Base-by-base conservation (phyloP, 768 basidiomycete species). In the Boletus patriciae region DNA sequence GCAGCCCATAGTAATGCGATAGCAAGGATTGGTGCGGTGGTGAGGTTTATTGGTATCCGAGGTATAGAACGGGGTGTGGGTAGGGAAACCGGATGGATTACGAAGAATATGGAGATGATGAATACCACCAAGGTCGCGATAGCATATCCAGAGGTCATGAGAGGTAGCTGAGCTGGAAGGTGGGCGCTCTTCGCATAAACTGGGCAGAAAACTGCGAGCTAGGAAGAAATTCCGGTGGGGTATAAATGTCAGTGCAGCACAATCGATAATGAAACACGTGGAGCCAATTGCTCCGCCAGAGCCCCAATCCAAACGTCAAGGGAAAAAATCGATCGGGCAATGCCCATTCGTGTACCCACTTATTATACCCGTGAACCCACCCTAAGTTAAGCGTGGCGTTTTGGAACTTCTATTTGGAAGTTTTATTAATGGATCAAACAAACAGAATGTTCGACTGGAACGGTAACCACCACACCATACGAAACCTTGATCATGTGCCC, bases 1-100 rank as follows among this genome's bases (percentile, higher is more conserved):
- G 80, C 67, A 2, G 81, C 81, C 83, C 81, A 82, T n/a, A 83
- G 64, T 33, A 83, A 65, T 2, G 75, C 74, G 29, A 84, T 81
- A 13, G 79, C 76, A 45, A 79, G 62, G 33, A 83, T 80, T 2
- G 83, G 82, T 1, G 82, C 79, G 3, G 81, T 81, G 3, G 77
- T 80, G 37, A 84, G 76, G 63, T 82, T 76, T 43, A 84, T 66
- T 11, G 70, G 72, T 16, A 80, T 62, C 25, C 63, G 69, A 16
- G 61, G 59, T 45, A 70, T 62, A 3, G 69, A 73, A 2, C 76
- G 61, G 15, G 62, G 69, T 2, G 77, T 63, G 12, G 74, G 76
- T 63, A 83, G 72, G 3, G 73, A 65, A 36, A 80, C 66, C 2
- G 80, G 78, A 31, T 65, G 67, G 46, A 83, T 83, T 0, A 83